Evolutionary conservation across 2,329 filamentous ascomycete genomes (phyloP).

Genomic region (Talaromyces atroroseus): DNA sequence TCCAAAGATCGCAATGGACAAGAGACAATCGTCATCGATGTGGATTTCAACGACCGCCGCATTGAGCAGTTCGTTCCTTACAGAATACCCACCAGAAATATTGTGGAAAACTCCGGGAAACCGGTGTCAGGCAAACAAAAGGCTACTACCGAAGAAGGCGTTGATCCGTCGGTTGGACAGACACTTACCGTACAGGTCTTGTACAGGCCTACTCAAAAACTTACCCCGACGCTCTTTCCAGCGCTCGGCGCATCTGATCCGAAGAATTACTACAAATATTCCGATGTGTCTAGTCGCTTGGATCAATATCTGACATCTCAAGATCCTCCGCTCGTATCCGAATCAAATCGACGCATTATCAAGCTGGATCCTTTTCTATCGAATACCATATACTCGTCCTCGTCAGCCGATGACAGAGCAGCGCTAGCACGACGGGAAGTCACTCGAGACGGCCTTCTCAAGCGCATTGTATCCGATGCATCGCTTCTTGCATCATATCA

Average conservation of each 20-base stretch:
- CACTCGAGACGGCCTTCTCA: constrained; percentile 56
- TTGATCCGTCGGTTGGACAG: constrained; percentile 41
- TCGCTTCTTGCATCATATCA: constrained; percentile 51
- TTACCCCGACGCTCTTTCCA: constrained; percentile 51
- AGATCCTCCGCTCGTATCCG: constrained; percentile 46
- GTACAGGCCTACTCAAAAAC: constrained; percentile 53
- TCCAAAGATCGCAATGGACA: constrained; percentile 60
- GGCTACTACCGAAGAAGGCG: constrained; percentile 20
- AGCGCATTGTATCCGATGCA: constrained; percentile 50
- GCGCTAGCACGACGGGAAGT: constrained; percentile 54
- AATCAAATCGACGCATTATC: constrained; percentile 57
- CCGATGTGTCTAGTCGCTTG: constrained; percentile 54
- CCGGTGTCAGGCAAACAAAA: constrained; percentile 26
- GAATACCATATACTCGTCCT: constrained; percentile 53
- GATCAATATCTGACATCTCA: constrained; percentile 56
- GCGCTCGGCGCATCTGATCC: constrained; percentile 43
- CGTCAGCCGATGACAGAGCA: constrained; percentile 49
- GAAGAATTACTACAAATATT: constrained; percentile 53
- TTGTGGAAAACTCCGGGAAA: constrained; percentile 38
- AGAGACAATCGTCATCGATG: constrained; percentile 59
- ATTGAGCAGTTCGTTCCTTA: constrained; percentile 58
- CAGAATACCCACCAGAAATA: constrained; percentile 54
- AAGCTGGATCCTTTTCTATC: constrained; percentile 59
- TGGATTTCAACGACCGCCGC: constrained; percentile 56
- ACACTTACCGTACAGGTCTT: constrained; percentile 46